Conservation (phyloP, 257 asterid species). For the Solanum sejunctum region DNA sequence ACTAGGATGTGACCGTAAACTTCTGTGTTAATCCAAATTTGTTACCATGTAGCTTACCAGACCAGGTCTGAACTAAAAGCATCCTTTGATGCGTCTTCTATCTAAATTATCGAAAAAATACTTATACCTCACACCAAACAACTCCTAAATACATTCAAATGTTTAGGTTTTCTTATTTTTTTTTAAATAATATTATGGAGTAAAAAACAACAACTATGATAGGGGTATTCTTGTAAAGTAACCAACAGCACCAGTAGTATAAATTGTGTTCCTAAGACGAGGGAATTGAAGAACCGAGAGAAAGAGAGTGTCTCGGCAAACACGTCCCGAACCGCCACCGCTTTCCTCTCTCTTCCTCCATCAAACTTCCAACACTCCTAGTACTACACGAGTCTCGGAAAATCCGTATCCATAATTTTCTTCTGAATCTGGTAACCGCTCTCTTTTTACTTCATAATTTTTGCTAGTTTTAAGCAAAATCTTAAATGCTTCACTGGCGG, state of each 20-base stretch:
- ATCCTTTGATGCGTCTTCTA: too few species aligned
- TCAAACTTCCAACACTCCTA: neutral
- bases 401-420: neutral
- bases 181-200: too few species aligned
- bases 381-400: neutral
- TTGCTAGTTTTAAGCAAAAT: neutral
- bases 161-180: too few species aligned
- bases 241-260: neutral
- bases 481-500: slow-evolving; percentile 1
- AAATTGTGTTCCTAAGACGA: neutral
- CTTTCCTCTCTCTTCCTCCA: neutral
- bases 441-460: neutral
- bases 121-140: too few species aligned
- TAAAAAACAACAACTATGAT: neutral
- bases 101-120: too few species aligned
- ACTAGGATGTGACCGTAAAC: too few species aligned
- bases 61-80: too few species aligned
- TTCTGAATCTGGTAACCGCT: neutral
- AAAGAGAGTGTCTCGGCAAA: neutral
- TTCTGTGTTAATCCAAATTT: too few species aligned
- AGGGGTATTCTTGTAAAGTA: neutral
- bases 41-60: too few species aligned
- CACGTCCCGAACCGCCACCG: neutral
- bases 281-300: slow-evolving; percentile 7
- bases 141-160: too few species aligned